Percentiles rank a stretch among this genome's conserved stretches.
phyloP scores from a whole-genome alignment of 495 filamentous ascomycete species.

The Aspergillus baeticus region DNA sequence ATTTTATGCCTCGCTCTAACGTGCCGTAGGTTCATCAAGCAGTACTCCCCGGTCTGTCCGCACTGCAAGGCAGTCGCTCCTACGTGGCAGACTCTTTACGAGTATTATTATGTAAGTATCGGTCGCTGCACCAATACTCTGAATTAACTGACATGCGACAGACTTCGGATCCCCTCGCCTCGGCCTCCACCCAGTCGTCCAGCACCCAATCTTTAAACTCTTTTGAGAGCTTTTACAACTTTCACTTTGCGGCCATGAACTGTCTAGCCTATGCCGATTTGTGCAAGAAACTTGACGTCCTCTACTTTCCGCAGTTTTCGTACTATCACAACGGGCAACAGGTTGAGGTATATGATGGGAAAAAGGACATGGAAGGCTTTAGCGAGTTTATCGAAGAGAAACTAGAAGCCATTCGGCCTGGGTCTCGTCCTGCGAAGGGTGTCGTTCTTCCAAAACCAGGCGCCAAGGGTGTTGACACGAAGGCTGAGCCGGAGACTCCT shows the following conservation, averaged over 20 bases:
- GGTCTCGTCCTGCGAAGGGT: conserved; percentile 66
- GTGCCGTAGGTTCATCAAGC: conserved; percentile 64
- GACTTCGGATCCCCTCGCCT: conserved; percentile 71
- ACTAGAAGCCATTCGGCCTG: conserved; percentile 75
- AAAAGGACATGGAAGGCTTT: conserved; percentile 58
- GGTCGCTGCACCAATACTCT: not conserved
- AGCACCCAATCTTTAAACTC: conserved; percentile 56
- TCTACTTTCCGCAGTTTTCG: conserved; percentile 69
- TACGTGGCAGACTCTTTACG: conserved; percentile 88
- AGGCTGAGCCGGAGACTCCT: conserved; percentile 43
- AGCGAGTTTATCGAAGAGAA: conserved; percentile 71
- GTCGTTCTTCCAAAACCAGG: conserved; percentile 61
- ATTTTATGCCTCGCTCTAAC: conserved; percentile 15
- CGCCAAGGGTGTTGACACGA: conserved; percentile 47
- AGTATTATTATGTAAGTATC: conserved; percentile 75
- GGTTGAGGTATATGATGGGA: conserved; percentile 58
- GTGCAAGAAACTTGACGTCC: conserved; percentile 64
- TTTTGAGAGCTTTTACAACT: conserved; percentile 77
- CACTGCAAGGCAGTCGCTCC: conserved; percentile 84
- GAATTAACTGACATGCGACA: conserved; percentile 25
- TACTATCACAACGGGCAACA: conserved; percentile 79
- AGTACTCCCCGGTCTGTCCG: conserved; percentile 72
- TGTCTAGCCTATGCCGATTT: conserved; percentile 77
- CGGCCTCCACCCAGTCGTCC: conserved; percentile 40
- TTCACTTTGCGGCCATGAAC: conserved; percentile 83